A percentile compares a stretch with the other conserved stretches of the same genome.
Conservation (phyloP, 345 rosid genomes). For the Balakata baccata region DNA sequence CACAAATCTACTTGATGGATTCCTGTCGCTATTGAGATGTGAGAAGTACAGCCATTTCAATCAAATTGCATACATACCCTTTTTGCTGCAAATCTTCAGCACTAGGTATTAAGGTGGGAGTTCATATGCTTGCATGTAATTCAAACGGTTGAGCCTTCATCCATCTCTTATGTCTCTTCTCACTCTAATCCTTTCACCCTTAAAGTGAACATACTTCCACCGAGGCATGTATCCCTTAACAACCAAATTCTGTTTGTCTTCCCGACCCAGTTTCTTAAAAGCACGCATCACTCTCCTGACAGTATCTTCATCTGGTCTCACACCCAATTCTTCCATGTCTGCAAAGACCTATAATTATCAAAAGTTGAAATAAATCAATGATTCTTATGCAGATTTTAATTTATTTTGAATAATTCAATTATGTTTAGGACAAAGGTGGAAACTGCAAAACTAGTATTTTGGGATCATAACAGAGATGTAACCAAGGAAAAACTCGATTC, state of each 20-base stretch:
- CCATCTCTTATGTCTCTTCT: slow-evolving; percentile 46
- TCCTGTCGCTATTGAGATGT: not conserved
- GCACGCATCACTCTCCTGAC: slow-evolving; percentile 58
- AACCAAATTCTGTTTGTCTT: slow-evolving; percentile 52
- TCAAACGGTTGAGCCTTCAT: slow-evolving; percentile 12
- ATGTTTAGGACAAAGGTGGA: not conserved
- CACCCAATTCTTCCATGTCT: slow-evolving; percentile 87
- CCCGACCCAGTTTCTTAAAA: slow-evolving; percentile 55
- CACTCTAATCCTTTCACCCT: slow-evolving; percentile 73
- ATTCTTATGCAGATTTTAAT: not conserved
- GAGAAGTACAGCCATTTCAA: not conserved
- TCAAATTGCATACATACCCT: not conserved
- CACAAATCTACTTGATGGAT: too few species aligned
- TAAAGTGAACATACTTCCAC: slow-evolving; percentile 77
- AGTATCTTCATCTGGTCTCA: slow-evolving; percentile 77
- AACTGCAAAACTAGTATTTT: not conserved
- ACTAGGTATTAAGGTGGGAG: not conserved
- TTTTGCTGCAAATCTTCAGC: not conserved
- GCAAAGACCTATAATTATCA: slow-evolving; percentile 60
- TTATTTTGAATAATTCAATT: not conserved
- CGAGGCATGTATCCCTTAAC: slow-evolving; percentile 54
- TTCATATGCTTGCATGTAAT: not conserved
- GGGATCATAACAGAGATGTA: not conserved
- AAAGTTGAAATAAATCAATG: not conserved
- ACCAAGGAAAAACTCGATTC: not conserved